phyloP scores from a whole-genome alignment of 306 rosid species.

The Begonia fuchsioides region DNA sequence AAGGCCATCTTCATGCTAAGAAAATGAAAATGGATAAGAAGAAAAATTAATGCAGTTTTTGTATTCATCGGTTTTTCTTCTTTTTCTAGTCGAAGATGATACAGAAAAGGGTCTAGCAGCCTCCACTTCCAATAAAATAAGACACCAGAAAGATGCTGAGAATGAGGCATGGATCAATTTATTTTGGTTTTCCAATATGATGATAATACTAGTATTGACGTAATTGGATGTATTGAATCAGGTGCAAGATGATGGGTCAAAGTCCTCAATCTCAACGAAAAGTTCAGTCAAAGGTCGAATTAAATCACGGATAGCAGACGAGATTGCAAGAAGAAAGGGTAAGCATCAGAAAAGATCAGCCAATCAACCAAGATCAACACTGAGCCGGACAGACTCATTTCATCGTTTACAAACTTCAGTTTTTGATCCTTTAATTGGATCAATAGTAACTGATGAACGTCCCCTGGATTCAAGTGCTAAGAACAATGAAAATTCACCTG shows the following conservation, averaged over 20 bases:
- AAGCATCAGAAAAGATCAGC: constrained; percentile 41
- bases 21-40: too few species aligned
- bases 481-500: constrained; percentile 13
- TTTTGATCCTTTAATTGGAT: constrained; percentile 21
- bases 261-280: constrained; percentile 13
- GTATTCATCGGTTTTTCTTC: too few species aligned
- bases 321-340: constrained; percentile 24
- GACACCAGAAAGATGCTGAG: too few species aligned
- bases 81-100: neutral
- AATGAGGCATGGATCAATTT: too few species aligned
- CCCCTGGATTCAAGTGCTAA: constrained; percentile 9
- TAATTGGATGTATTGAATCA: constrained; percentile 7
- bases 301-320: constrained; percentile 33
- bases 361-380: constrained; percentile 24
- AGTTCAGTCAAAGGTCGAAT: constrained; percentile 34
- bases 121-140: neutral
- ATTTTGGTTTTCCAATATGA: too few species aligned
- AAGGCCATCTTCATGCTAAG: too few species aligned
- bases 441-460: constrained; percentile 12
- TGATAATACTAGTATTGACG: neutral
- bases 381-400: constrained; percentile 12
- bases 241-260: constrained; percentile 21
- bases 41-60: too few species aligned
- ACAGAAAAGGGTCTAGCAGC: neutral
- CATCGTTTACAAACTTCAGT: constrained; percentile 18